A percentile compares a stretch with the other conserved stretches of the same genome.
Conservation (phyloP, 495 filamentous ascomycete species). For the Penicillium angulare region DNA sequence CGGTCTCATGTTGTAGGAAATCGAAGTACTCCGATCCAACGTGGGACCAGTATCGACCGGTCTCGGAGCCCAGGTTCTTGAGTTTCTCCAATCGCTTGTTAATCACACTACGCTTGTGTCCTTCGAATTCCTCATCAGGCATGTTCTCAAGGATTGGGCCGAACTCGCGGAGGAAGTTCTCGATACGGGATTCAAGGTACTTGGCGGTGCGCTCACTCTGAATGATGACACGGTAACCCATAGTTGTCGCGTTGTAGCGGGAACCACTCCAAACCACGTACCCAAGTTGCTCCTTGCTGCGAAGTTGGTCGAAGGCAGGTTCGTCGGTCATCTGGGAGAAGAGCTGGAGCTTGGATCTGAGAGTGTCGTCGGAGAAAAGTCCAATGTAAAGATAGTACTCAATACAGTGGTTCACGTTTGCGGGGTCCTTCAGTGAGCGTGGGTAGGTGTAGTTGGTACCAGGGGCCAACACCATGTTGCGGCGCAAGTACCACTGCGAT, state of each 20-base stretch:
- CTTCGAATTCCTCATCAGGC: constrained; percentile 82
- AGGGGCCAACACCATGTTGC: constrained; percentile 73
- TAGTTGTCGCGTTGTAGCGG: constrained; percentile 65
- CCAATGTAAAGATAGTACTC: constrained; percentile 87
- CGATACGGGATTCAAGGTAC: constrained; percentile 85
- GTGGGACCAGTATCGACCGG: constrained; percentile 75
- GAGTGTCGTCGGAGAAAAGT: constrained; percentile 59
- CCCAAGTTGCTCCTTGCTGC: constrained; percentile 96
- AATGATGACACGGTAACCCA: constrained; percentile 86
- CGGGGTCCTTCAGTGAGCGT: constrained; percentile 77
- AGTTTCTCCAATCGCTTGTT: constrained; percentile 87
- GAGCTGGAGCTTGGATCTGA: constrained; percentile 75
- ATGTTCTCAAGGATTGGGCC: constrained; percentile 66
- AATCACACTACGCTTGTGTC: constrained; percentile 85
- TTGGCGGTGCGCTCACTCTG: constrained; percentile 84
- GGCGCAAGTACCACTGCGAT: constrained; percentile 74
- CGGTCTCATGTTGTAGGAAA: constrained; percentile 76
- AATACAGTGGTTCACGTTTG: constrained; percentile 96
- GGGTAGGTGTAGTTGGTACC: constrained; percentile 82
- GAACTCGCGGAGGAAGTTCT: constrained; percentile 72
- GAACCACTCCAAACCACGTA: constrained; percentile 91
- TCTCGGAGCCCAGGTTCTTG: constrained; percentile 89
- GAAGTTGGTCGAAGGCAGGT: constrained; percentile 87
- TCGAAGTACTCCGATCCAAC: constrained; percentile 85
- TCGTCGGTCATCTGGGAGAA: constrained; percentile 92